Evolutionary conservation across 805 yeast genomes (phyloP).

Genomic region (Isabelozyma rhagii): DNA sequence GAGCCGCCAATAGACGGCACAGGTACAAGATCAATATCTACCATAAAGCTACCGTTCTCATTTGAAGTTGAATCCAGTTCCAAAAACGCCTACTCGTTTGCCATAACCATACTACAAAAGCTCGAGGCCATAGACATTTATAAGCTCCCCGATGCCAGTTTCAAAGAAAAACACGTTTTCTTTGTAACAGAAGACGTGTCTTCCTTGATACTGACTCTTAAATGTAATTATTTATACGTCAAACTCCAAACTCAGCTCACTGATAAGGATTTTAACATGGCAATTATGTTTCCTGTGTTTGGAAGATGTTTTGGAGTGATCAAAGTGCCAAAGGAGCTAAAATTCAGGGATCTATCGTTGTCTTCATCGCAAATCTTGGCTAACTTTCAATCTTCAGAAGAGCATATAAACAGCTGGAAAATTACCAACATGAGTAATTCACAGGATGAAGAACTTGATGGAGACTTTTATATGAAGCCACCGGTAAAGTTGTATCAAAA

Average conservation of each 20-base stretch:
- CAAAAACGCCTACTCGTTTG: constrained; percentile 4
- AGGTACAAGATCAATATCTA: neutral
- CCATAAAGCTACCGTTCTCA: constrained; percentile 11
- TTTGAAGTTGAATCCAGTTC: constrained; percentile 10
- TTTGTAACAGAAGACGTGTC: constrained; percentile 4
- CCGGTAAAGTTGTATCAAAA: neutral
- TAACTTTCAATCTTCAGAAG: neutral
- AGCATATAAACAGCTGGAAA: neutral
- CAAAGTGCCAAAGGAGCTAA: constrained; percentile 5
- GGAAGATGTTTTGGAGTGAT: constrained; percentile 9
- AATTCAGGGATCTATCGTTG: constrained; percentile 4
- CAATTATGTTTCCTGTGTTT: constrained; percentile 9
- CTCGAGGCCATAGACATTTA: constrained; percentile 1
- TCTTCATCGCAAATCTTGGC: neutral
- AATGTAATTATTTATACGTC: constrained; percentile 9
- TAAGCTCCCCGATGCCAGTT: neutral
- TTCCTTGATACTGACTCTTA: constrained; percentile 3
- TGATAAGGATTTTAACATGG: constrained; percentile 9
- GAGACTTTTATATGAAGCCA: neutral
- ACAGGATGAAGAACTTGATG: neutral
- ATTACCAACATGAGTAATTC: neutral
- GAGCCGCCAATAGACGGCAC: neutral
- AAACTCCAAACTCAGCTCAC: constrained; percentile 9
- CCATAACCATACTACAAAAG: constrained; percentile 11
- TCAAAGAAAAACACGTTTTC: constrained; percentile 4